phyloP scores from a whole-genome alignment of 176 grass and related monocot genomes.

The Phyllostachys edulis region DNA sequence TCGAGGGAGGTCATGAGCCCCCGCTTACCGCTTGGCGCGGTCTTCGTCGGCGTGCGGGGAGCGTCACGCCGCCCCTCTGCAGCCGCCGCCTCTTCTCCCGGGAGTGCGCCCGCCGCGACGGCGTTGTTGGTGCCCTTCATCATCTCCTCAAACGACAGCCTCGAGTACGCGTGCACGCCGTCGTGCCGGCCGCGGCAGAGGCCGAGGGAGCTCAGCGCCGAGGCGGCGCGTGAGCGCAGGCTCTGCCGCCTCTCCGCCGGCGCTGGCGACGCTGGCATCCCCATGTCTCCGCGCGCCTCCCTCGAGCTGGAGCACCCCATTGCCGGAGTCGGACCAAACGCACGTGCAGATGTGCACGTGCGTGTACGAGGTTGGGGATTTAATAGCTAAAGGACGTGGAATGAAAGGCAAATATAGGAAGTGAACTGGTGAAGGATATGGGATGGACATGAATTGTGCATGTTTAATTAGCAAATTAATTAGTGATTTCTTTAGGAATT shows the following conservation, averaged over 20 bases:
- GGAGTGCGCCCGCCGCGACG: not conserved
- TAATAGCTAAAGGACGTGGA: not conserved
- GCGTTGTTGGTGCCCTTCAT: conserved; percentile 22
- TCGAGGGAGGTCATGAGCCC: conserved; percentile 44
- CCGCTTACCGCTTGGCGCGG: conserved; percentile 10
- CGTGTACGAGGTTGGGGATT: not conserved
- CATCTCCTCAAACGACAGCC: conserved; percentile 1
- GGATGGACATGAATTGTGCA: not conserved
- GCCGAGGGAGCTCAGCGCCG: conserved; percentile 44
- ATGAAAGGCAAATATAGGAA: conserved; percentile 27
- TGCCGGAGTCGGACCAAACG: not conserved
- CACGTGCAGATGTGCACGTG: not conserved
- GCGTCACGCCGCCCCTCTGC: not conserved
- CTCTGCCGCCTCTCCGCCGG: not conserved
- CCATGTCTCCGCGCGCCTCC: conserved; percentile 7
- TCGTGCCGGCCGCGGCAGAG: conserved; percentile 32
- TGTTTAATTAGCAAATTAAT: conserved; percentile 16
- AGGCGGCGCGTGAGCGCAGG: conserved; percentile 30
- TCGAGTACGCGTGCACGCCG: conserved; percentile 7
- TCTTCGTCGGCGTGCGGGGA: conserved; percentile 23
- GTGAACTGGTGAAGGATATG: not conserved
- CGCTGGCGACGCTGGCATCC: not conserved
- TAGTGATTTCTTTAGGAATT: not conserved
- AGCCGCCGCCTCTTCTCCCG: not conserved
- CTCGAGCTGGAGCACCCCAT: conserved; percentile 89